Evolutionary conservation across 1,139 yeast species (phyloP).

Genomic region (Hemisphaericaspora subhashii): DNA sequence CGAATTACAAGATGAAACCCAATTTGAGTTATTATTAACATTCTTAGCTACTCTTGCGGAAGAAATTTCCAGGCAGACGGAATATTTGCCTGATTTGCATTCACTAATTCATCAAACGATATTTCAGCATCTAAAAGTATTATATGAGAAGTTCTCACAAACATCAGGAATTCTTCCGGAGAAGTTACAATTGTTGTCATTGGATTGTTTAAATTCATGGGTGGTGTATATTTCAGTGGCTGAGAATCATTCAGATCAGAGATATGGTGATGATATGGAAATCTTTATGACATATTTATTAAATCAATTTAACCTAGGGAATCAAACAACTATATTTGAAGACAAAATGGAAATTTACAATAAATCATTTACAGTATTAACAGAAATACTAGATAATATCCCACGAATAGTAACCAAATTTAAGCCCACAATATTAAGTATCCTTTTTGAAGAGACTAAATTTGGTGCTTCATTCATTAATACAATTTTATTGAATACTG

Average conservation of each 20-base stretch:
- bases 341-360: conserved; percentile 23
- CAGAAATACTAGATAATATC: conserved; percentile 49
- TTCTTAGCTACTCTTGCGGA: conserved; percentile 57
- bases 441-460: conserved; percentile 36
- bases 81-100: conserved; percentile 15
- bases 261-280: conserved; percentile 27
- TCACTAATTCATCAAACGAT: conserved; percentile 13
- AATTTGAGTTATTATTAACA: conserved; percentile 17
- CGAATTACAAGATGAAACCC: conserved; percentile 5
- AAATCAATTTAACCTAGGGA: conserved; percentile 19
- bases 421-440: conserved; percentile 19
- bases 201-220: conserved; percentile 38
- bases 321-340: conserved; percentile 5
- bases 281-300: conserved; percentile 20
- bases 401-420: conserved; percentile 38
- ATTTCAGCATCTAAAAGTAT: conserved; percentile 9
- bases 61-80: conserved; percentile 45
- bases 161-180: conserved; percentile 4
- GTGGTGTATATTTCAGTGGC: conserved; percentile 33
- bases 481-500: conserved; percentile 21
- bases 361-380: conserved; percentile 35
- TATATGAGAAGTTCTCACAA: conserved; percentile 9
- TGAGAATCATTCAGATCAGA: conserved; percentile 33
- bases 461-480: conserved; percentile 42
- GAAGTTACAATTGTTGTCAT: conserved; percentile 17